These are phyloP conservation scores for Cyclocybe cylindracea DNA, from an alignment of 768 basidiomycete genomes.

Conservation along the genomic window DNA sequence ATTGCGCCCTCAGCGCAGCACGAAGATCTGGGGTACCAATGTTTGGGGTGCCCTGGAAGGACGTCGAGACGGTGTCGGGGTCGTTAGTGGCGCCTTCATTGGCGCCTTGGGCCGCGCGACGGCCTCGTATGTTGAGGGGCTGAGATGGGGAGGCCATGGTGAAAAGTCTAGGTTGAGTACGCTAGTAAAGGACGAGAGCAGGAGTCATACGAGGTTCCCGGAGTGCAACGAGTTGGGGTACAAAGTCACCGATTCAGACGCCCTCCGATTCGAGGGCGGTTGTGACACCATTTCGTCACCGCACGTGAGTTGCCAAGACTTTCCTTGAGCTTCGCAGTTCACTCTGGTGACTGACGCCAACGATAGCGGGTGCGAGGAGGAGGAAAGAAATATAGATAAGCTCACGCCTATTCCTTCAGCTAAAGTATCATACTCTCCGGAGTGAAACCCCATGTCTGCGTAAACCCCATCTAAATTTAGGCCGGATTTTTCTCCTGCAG, in stretches of 20 bases:
- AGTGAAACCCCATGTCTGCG: too few species aligned
- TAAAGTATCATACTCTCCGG: too few species aligned
- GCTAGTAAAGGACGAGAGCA: background rate
- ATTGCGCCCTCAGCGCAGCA: constrained; percentile 59
- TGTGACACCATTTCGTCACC: background rate
- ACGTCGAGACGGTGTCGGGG: constrained; percentile 24
- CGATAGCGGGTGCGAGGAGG: background rate
- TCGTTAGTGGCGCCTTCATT: constrained; percentile 17
- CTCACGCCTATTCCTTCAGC: too few species aligned
- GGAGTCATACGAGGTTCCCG: constrained; percentile 12
- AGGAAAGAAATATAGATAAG: background rate
- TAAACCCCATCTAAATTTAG: too few species aligned
- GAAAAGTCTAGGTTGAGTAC: background rate
- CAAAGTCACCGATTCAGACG: background rate
- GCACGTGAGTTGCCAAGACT: too few species aligned
- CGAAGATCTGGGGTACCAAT: constrained; percentile 67
- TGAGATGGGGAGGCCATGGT: constrained; percentile 58
- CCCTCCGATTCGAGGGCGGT: background rate
- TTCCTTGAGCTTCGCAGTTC: too few species aligned
- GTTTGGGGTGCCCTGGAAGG: constrained; percentile 33
- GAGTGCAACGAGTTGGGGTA: background rate
- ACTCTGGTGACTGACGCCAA: too few species aligned
- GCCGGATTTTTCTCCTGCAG: too few species aligned
- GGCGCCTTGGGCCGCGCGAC: constrained; percentile 19
- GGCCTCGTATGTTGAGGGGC: constrained; percentile 49